Evolutionary conservation across 129 eudicot species (phyloP), one percentile per base, ranked within the genome.

Genomic region (Artemisia argyi): DNA sequence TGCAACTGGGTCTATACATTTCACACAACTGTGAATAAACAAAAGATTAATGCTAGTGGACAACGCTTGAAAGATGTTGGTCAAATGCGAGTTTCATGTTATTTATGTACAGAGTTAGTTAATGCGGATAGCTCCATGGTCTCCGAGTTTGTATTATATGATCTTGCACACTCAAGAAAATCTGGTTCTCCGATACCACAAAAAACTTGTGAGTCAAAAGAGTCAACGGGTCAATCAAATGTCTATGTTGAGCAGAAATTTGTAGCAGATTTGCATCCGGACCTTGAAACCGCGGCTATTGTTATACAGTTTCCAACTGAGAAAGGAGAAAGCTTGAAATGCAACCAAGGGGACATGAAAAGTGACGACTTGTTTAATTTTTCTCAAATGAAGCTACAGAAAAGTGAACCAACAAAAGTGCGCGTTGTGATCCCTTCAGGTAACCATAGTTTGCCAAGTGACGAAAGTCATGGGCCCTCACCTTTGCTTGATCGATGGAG

Each of bases 31-130:
- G 84, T 76, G 12, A 74, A 83, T 26, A 90, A 58, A 78, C 82
- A 83, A 79, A 92, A 77, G 75, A 73, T 83, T 59, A 85, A 71
- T 54, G 76, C 83, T 64, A 81, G 79, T 88, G 96, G 68, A 72
- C 63, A 30, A 49, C 66, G 67, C 58, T 59, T 65, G 68, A 83
- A 76, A 72, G 96, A 77, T 69, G 73, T 89, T 42, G 98, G 96
- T 54, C 90, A 89, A 73, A 93, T 93, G 98, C 84, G 74, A 56
- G 96, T 89, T 59, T 85, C 96, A 9, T 93, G 95, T 75, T 81
- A 80, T 69, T 82, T 82, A 55, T 89, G 91, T 76, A 80, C 89
- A 22, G 95, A 92, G 73, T 77, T 83, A 60, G 81, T 81, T 75
- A 86, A 78, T 65, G 80, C 71, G 10, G 88, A 84, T 20, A 78